Percentiles rank a stretch among this genome's conserved stretches.
Conservation (phyloP, 208 protist genomes). For the Vickermania ingenoplastis region DNA sequence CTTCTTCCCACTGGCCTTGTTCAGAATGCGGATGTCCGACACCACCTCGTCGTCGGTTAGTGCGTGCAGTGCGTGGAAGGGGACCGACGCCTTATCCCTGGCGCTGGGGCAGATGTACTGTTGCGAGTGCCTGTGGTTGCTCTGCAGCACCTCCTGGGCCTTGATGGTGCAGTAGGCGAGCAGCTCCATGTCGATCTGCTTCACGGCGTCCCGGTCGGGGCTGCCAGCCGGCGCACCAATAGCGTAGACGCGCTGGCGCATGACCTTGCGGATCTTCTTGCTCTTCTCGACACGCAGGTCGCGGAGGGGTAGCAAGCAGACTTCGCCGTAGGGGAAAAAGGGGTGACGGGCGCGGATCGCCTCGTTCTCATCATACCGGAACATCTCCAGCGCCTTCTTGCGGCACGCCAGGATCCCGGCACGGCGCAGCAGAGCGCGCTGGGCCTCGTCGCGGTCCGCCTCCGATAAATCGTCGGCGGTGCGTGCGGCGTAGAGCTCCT, state of each 20-base stretch:
- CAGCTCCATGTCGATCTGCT: constrained; percentile 23
- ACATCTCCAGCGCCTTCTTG: constrained; percentile 23
- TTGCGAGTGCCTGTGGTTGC: constrained; percentile 21
- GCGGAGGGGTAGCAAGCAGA: constrained; percentile 27
- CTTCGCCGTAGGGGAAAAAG: constrained; percentile 33
- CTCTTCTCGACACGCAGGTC: constrained; percentile 31
- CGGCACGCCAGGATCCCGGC: constrained; percentile 16
- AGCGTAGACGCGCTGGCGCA: constrained; percentile 5
- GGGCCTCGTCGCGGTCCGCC: not conserved
- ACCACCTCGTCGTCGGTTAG: constrained; percentile 39
- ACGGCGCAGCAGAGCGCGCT: constrained; percentile 11
- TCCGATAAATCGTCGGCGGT: not conserved
- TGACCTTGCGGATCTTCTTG: constrained; percentile 11
- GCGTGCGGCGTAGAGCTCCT: not conserved
- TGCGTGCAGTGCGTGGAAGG: constrained; percentile 20
- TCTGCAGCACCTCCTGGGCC: constrained; percentile 9
- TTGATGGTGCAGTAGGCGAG: constrained; percentile 9
- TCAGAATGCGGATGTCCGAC: constrained; percentile 16
- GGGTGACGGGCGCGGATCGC: constrained; percentile 50
- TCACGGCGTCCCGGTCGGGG: constrained; percentile 10
- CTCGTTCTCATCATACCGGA: constrained; percentile 42
- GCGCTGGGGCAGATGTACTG: constrained; percentile 18
- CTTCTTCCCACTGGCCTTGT: constrained; percentile 5
- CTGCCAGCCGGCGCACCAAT: not conserved
- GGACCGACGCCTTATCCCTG: constrained; percentile 10